Evolutionary conservation across 768 basidiomycete species (phyloP), one percentile per base, ranked within the genome.

Genomic region (Tricholoma terreum): DNA sequence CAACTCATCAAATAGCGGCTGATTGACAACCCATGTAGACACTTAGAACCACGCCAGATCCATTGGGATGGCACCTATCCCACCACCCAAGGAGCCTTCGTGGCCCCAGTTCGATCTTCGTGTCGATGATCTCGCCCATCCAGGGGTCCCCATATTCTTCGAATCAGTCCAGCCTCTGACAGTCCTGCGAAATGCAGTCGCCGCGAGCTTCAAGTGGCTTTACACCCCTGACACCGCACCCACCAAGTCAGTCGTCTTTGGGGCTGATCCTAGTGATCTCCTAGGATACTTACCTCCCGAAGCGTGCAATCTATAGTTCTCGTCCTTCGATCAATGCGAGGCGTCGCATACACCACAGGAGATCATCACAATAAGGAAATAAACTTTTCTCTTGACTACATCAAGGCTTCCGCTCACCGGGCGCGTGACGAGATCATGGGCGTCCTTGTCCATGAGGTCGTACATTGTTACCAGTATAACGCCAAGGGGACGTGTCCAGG

Each of bases 391-490:
- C 78, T 87, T 21, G 77, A 85, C 49, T 82, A 91, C 70, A 78
- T 92, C 69, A 71, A 71, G 51, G 73, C 75, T 52, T 71, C 69
- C 33, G 65, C 66, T 12, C 54, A 72, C 56, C 73, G 77, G 38
- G 76, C 82, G 54, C 65, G 71, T 27, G 78, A 86, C 48, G 90
- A 92, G 71, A 85, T 91, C 50, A 61, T 73, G 40, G 90, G 90
- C 4, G 88, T 91, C 3, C 74, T 92, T 3, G 73, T 80, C 34
- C 90, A 89, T 66, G 89, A 92, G 71, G 79, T 87, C 65, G 89
- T 90, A 6, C 90, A 92, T 61, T 91, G 87, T 65, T 92, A 79
- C 67, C 90, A 92, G 65, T 81, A 84, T 69, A 78, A 89, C 62
- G 87, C 79, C 1, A 65, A 73, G 21, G 84, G 76, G 22, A 80